Evolutionary conservation across 768 basidiomycete species (phyloP), one percentile per base, ranked within the genome.

Genomic region (Amanita rubescens): DNA sequence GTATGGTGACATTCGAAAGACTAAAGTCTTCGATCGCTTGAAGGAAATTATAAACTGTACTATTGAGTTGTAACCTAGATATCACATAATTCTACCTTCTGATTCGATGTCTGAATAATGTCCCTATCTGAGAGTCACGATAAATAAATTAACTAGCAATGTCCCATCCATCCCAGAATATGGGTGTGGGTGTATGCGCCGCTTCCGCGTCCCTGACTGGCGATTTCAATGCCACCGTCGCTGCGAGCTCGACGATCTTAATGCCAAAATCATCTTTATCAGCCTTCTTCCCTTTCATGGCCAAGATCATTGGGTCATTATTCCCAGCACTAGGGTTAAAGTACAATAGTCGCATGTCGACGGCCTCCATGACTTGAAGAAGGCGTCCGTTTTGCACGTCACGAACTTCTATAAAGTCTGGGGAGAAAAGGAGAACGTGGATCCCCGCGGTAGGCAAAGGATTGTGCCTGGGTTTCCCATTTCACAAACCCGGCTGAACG

Each of bases 351-450:
- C 87, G 80, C 34, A 92, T 77, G 59, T 90, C 86, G 10, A 61
- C 59, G 0, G 76, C 89, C 61, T 89, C 85, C 41, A 92, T 81
- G n/a, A 90, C 86, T 67, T 93, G 90, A n/a, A 84, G 79, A 17
- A 93, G 79, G 48, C 78, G 67, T 3, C 87, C 84, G 1, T 83
- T 85, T 12, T 71, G 67, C 24, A 81, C 69, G 55, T 80, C 73
- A 52, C 90, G 80, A 24, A 92, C 71, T 64, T 93, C 90, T 60
- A 93, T 75, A 64, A 87, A 92, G 53, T 81, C 76, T 14, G 79
- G 60, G 6, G 87, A 89, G 68, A 92, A 80, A 27, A 93, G 78
- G 17, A 93, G 72, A 58, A 92, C 56, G 60, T 89, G 77, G 5
- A 73, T 74, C 8, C 78, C 77, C n/a, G 12, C 86, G 81, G 42